Evolutionary conservation across 495 filamentous ascomycete species (phyloP), one percentile per base, ranked within the genome.

Genomic region (Penicillium diatomitis): DNA sequence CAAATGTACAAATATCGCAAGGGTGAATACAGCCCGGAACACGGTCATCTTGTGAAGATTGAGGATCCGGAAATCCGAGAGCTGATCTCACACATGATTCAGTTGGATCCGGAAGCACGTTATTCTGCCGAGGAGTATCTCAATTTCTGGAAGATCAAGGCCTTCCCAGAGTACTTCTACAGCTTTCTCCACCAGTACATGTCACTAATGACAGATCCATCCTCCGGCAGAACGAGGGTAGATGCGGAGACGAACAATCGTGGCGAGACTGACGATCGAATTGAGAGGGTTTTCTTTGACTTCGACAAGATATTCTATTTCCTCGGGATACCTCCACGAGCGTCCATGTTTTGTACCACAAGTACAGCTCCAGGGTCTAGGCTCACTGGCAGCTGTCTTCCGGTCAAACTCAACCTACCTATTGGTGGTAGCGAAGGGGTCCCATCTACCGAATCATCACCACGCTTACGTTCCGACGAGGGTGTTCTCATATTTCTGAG

Each of bases 241-340:
- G 81, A 81, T 20, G 74, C 80, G 2, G 78, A 80, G 11, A 71
- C 74, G 12, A 76, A 76, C 37, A 89, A 85, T 50, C 70, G 87
- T 50, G 85, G 84, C 37, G 86, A 95, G 57, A 79, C 89, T 0
- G 94, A 99, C 65, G 87, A 96, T 51, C 78, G 94, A 36, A 97
- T 99, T 48, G 89, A 97, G 57, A 76, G 88, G 48, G 80, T 97
- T 4, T 96, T 85, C 66, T 77, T 84, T 47, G 94, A 99, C 56
- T 99, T 96, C 70, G 94, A 99, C 62, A 96, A 97, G 64, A 92
- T 99, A 51, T 86, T 90, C 0, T 92, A 90, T 60, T 92, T 95
- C 51, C 78, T 99, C 3, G 89, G 87, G 8, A 30, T 46, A 5
- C 27, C 44, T n/a, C 32, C 44, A 6, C 32, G 34, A 32, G 10